phyloP scores from a whole-genome alignment of 2,329 filamentous ascomycete genomes.

The Acephala macrosclerotiorum region DNA sequence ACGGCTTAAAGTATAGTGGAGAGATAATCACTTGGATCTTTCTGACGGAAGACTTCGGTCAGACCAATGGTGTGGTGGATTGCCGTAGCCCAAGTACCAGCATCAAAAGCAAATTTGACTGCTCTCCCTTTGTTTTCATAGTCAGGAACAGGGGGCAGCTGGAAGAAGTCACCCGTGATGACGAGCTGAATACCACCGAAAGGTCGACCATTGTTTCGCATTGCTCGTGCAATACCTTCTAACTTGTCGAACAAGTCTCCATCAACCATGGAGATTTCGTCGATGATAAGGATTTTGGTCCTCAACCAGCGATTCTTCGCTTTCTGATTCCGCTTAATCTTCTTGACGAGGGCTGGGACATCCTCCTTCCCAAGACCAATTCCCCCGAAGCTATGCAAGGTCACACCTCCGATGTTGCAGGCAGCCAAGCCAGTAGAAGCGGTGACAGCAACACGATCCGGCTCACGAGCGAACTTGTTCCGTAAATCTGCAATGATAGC shows the following conservation, averaged over 20 bases:
- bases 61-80: slow-evolving; percentile 96
- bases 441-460: slow-evolving; percentile 88
- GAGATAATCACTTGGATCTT: slow-evolving; percentile 68
- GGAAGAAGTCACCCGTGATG: slow-evolving; percentile 97
- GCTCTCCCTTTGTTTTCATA: slow-evolving; percentile 60
- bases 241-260: slow-evolving; percentile 97
- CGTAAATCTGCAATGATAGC: slow-evolving; percentile 86
- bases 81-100: slow-evolving; percentile 87
- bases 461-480: slow-evolving; percentile 76
- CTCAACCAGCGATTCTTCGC: slow-evolving; percentile 88
- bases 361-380: slow-evolving; percentile 95
- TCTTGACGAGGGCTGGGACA: slow-evolving; percentile 81
- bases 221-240: slow-evolving; percentile 81
- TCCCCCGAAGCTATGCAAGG: slow-evolving; percentile 93
- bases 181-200: slow-evolving; percentile 97
- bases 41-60: slow-evolving; percentile 95
- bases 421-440: slow-evolving; percentile 95
- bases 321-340: slow-evolving; percentile 88
- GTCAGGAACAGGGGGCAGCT: slow-evolving; percentile 92
- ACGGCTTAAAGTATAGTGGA: not conserved
- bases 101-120: slow-evolving; percentile 92
- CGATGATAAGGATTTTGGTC: slow-evolving; percentile 87
- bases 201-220: slow-evolving; percentile 89
- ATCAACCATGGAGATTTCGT: slow-evolving; percentile 99
- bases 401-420: slow-evolving; percentile 96